Evolutionary conservation across 2,329 filamentous ascomycete genomes (phyloP), one percentile per base, ranked within the genome.

Genomic region (Ascochyta viciae-villosae): DNA sequence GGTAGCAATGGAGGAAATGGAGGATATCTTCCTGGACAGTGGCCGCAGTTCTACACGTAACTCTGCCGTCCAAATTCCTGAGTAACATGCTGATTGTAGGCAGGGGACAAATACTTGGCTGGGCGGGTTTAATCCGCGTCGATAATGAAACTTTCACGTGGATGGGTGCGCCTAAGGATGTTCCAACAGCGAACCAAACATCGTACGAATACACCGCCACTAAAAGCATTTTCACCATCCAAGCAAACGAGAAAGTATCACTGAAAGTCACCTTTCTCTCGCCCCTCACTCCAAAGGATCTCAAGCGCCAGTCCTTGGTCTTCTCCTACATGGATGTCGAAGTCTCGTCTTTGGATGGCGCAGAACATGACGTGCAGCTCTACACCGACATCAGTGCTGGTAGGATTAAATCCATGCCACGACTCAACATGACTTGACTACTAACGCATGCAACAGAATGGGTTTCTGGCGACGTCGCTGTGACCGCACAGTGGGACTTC

Each of bases 1-100:
- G 90, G 52, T 82, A 83, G 42, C 92, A 91, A 3, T 95, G 91
- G 91, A 83, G 86, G 50, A 83, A 86, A 76, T 95, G 92, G 92
- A 91, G 92, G 27, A 92, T 93, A 88, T 56, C 80, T 92, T 27
- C 83, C 89, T 0, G 88, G 89, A 2, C 75, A 86, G 67, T 92
- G 88, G 88, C 84, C 88, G 1, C 80, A 78, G 1, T 90, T 90
- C 63, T 92, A 87, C 85, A 80, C 80, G 88, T 88, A 74, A 74
- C 83, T 79, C 19, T 19, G 19, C 19, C 19, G 19, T 13, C 47
- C 45, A 34, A n/a, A 13, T 7, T 16, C 27, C 9, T 31, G 27
- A 10, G 40, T 6, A 38, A 48, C 60, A 47, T 47, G 52, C 15
- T 58, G 31, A 74, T 92, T 92, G 73, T 92, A 87, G 81, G 89